Conservation (phyloP, 345 rosid species). For the Gossypium arboreum region DNA sequence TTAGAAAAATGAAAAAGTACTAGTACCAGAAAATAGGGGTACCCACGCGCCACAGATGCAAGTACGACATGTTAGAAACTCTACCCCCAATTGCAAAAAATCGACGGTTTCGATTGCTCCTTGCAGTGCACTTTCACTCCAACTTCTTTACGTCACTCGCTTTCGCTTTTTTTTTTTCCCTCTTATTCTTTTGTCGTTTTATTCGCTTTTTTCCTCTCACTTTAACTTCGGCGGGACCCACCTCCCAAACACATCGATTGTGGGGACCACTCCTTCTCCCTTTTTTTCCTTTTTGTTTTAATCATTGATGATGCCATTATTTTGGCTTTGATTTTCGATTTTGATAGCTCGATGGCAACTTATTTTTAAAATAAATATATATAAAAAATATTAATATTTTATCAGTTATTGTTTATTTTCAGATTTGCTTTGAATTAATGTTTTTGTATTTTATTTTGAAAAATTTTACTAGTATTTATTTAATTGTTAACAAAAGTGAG, state of each 20-base stretch:
- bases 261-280: not conserved
- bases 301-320: not conserved
- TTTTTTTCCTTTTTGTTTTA: not conserved
- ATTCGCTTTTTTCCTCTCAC: not conserved
- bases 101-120: conserved; percentile 22
- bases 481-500: too few species aligned
- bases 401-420: not conserved
- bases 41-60: conserved; percentile 21
- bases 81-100: not conserved
- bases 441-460: not conserved
- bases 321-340: not conserved
- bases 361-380: not conserved
- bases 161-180: not conserved
- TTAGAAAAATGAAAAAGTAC: not conserved
- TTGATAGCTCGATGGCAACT: not conserved
- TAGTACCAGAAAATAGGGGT: not conserved
- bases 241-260: not conserved
- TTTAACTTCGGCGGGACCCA: conserved; percentile 16
- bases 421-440: not conserved
- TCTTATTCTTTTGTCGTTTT: conserved; percentile 17
- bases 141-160: conserved; percentile 18
- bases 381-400: not conserved
- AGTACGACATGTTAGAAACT: not conserved
- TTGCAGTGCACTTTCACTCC: conserved; percentile 9
- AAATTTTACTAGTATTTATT: fast-evolving